Evolutionary conservation across 805 yeast genomes (phyloP).

Genomic region (Lachancea sp.): DNA sequence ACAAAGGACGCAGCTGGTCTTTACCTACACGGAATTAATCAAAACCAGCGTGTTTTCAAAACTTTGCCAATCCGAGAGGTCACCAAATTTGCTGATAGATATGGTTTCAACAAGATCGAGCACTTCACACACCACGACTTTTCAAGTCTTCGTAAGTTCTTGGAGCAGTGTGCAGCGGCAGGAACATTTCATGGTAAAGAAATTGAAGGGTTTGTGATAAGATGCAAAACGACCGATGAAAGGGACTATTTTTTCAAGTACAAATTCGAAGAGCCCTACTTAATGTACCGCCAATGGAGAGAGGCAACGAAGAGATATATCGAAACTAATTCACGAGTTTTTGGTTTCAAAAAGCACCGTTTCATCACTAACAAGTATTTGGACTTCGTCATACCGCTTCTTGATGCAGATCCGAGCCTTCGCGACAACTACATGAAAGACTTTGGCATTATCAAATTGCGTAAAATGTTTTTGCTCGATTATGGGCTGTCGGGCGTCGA

Average conservation of each 20-base stretch:
- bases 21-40: conserved; percentile 83
- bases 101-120: conserved; percentile 65
- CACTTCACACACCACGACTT: conserved; percentile 38
- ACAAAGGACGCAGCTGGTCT: conserved; percentile 63
- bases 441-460: conserved; percentile 65
- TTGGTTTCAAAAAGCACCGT: conserved; percentile 45
- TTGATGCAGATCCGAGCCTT: conserved; percentile 44
- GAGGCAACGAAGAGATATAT: conserved; percentile 70
- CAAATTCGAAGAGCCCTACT: conserved; percentile 92
- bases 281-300: conserved; percentile 84
- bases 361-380: conserved; percentile 61
- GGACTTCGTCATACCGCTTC: conserved; percentile 52
- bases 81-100: conserved; percentile 48
- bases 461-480: conserved; percentile 56
- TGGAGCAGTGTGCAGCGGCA: conserved; percentile 50
- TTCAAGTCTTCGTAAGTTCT: conserved; percentile 40
- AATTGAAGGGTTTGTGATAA: conserved; percentile 88
- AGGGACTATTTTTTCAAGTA: conserved; percentile 70
- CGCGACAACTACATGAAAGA: conserved; percentile 44
- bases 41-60: conserved; percentile 53
- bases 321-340: conserved; percentile 29
- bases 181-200: conserved; percentile 71
- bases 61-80: conserved; percentile 64
- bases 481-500: conserved; percentile 55
- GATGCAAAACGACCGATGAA: conserved; percentile 41